Conservation (phyloP, 2,329 filamentous ascomycete species). For the Alternaria metachromatica region DNA sequence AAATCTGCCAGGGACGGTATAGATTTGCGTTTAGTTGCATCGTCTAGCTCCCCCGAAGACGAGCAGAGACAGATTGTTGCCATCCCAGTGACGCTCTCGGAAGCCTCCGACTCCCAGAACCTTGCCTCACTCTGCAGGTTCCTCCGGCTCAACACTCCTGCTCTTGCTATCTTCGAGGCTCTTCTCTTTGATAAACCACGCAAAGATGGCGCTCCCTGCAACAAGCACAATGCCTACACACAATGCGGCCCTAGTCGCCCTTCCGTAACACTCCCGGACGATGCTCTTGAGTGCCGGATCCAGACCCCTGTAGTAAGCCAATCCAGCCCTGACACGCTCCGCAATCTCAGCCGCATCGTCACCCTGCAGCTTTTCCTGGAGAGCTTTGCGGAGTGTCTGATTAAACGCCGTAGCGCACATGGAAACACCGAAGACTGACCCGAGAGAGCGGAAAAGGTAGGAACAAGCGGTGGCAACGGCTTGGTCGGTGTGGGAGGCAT, state of each 20-base stretch:
- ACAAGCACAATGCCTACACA: slow-evolving; percentile 59
- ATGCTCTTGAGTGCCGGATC: slow-evolving; percentile 65
- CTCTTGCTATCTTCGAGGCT: slow-evolving; percentile 25
- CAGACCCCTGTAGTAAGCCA: slow-evolving; percentile 71
- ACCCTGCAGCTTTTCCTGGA: slow-evolving; percentile 61
- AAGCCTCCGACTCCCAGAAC: background rate
- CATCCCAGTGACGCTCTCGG: background rate
- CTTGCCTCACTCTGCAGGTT: background rate
- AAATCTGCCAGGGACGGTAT: background rate
- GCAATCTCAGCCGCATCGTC: slow-evolving; percentile 71
- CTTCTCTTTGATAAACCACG: slow-evolving; percentile 56
- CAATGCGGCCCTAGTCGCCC: slow-evolving; percentile 61
- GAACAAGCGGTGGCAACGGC: slow-evolving; percentile 79
- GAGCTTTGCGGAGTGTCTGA: slow-evolving; percentile 65
- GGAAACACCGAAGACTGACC: slow-evolving; percentile 70
- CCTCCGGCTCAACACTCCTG: background rate
- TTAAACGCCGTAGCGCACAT: slow-evolving; percentile 75
- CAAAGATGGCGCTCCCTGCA: slow-evolving; percentile 54
- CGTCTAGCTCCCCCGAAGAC: background rate
- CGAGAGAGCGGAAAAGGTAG: slow-evolving; percentile 80
- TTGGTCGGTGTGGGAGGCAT: slow-evolving; percentile 70
- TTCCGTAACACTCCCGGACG: slow-evolving; percentile 72
- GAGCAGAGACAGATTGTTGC: background rate
- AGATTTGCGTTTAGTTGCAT: background rate
- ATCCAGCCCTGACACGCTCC: slow-evolving; percentile 70